Evolutionary conservation across 768 basidiomycete species (phyloP).

Genomic region (Agrocybe pediades): DNA sequence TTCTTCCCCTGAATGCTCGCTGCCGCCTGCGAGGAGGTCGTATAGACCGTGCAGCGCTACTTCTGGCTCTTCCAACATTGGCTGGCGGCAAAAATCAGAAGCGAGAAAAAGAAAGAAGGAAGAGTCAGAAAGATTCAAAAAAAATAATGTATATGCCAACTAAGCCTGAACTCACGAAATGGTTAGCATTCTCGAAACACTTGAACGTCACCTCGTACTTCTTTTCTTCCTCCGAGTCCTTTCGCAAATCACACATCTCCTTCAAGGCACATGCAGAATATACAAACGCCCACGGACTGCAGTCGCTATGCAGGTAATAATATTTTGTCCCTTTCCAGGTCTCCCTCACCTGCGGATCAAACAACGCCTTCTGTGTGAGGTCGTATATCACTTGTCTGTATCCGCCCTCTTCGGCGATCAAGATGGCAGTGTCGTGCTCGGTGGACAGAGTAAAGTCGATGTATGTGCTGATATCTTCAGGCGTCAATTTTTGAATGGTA

Average conservation of each 20-base stretch:
- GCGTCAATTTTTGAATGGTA: conserved; percentile 12
- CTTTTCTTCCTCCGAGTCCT: conserved; percentile 9
- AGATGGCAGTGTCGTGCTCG: neutral
- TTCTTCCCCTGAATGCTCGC: no score
- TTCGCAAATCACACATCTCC: neutral
- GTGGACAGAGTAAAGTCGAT: conserved; percentile 4
- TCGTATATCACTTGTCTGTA: conserved; percentile 8
- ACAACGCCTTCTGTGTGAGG: conserved; percentile 22
- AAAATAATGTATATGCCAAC: no score
- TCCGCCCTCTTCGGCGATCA: conserved; percentile 14
- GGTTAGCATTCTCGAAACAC: conserved; percentile 16
- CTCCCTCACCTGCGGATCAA: conserved; percentile 7
- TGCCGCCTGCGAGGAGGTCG: no score
- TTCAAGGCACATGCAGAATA: conserved; percentile 14
- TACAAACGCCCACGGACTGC: conserved; percentile 16
- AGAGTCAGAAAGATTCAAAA: neutral
- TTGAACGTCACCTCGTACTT: conserved; percentile 12
- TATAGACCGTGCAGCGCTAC: neutral
- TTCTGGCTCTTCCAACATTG: conserved; percentile 4
- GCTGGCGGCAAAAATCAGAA: neutral
- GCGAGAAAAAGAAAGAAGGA: neutral
- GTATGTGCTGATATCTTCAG: conserved; percentile 21
- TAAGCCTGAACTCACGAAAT: conserved; percentile 25
- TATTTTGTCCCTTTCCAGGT: conserved; percentile 15
- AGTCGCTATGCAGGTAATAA: conserved; percentile 12